These are phyloP conservation scores for Botrytis hyacinthi DNA, from an alignment of 2,329 filamentous ascomycete genomes.

Conservation along the genomic window DNA sequence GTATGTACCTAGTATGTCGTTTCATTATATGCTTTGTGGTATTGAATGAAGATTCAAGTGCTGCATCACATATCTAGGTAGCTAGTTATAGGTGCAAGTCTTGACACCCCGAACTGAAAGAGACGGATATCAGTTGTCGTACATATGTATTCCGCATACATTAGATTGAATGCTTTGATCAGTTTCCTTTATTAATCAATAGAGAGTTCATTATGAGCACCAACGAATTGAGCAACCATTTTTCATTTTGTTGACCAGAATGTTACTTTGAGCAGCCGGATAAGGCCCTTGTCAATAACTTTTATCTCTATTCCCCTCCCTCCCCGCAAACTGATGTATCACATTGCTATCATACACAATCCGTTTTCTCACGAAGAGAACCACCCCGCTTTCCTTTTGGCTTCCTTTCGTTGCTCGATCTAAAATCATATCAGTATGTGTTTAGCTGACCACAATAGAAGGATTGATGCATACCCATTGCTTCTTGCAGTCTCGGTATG, in stretches of 20 bases:
- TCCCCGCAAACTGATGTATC: neutral
- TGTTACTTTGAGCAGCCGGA: neutral
- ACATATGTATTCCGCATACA: neutral
- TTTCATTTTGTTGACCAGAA: neutral
- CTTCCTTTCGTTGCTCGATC: conserved; percentile 48
- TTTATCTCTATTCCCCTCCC: neutral
- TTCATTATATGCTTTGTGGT: neutral
- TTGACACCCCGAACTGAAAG: neutral
- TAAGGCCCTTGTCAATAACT: neutral
- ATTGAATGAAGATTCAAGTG: neutral
- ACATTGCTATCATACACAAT: neutral
- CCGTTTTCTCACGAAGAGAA: conserved; percentile 27
- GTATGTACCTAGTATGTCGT: neutral
- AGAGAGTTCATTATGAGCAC: neutral
- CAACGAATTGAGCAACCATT: neutral
- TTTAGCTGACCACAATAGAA: neutral
- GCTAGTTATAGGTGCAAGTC: neutral
- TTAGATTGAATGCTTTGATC: neutral
- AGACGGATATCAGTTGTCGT: neutral
- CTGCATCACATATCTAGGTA: neutral
- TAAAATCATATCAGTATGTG: conserved; percentile 29
- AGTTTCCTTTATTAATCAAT: neutral
- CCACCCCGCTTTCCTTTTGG: conserved; percentile 42
- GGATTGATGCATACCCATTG: conserved; percentile 69
- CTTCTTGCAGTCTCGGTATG: conserved; percentile 93